Conservation (phyloP, 768 basidiomycete species). For the Pleurotus pulmonarius region DNA sequence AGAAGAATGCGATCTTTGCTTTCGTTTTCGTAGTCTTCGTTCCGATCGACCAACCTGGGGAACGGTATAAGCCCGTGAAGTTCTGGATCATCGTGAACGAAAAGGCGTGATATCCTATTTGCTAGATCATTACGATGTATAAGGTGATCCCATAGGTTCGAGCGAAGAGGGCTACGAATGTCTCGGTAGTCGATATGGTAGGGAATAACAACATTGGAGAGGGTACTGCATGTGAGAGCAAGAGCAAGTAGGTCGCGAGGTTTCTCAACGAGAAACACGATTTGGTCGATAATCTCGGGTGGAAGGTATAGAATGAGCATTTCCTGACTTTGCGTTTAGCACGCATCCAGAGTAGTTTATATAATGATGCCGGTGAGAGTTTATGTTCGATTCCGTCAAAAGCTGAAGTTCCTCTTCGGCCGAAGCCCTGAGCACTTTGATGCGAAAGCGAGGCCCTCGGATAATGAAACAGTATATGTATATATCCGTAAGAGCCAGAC, state of each 20-base stretch:
- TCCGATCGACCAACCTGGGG: not conserved
- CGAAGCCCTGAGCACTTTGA: too few relatives aligned
- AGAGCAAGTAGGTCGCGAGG: slow-evolving; percentile 40
- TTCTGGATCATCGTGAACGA: not conserved
- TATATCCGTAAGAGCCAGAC: too few relatives aligned
- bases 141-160: slow-evolving; percentile 45
- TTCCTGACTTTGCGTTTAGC: not conserved
- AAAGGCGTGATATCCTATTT: slow-evolving; percentile 28
- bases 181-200: slow-evolving; percentile 47
- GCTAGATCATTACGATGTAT: slow-evolving; percentile 41
- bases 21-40: not conserved
- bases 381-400: too few relatives aligned
- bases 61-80: not conserved
- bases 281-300: slow-evolving; percentile 43
- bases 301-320: slow-evolving; percentile 26
- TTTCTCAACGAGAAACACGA: slow-evolving; percentile 37
- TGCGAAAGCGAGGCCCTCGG: too few relatives aligned
- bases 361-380: too few relatives aligned
- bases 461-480: too few relatives aligned
- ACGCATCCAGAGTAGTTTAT: too few relatives aligned
- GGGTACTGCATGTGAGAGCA: slow-evolving; percentile 35
- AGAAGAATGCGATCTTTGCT: not conserved
- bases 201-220: slow-evolving; percentile 35
- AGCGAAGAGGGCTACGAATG: slow-evolving; percentile 30
- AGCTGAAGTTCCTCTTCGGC: too few relatives aligned